Evolutionary conservation across 2,329 filamentous ascomycete species (phyloP).

Genomic region (Trichophyton schoenleinii): DNA sequence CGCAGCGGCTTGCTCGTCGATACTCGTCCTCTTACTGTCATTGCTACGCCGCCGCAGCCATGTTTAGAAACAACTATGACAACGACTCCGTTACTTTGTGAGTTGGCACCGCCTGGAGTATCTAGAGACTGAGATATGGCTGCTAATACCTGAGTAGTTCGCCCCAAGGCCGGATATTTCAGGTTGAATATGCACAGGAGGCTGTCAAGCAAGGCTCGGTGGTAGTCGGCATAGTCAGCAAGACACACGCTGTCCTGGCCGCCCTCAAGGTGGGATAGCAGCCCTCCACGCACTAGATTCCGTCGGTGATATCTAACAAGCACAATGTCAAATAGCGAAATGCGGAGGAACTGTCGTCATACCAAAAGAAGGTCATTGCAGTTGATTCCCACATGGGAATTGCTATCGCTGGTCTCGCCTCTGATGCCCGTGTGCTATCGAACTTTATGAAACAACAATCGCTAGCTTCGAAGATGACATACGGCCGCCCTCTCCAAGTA

Average conservation of each 20-base stretch:
- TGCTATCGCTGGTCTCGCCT: conserved; percentile 90
- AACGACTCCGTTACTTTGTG: conserved; percentile 99
- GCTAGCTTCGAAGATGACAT: conserved; percentile 86
- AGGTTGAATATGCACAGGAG: conserved; percentile 97
- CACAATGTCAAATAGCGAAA: conserved; percentile 54
- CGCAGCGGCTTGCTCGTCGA: not conserved
- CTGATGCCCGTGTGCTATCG: conserved; percentile 94
- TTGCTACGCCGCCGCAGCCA: conserved; percentile 37
- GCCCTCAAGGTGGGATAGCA: conserved; percentile 68
- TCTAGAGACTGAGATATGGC: conserved; percentile 5
- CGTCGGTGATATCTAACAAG: not conserved
- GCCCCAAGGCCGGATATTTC: conserved; percentile 97
- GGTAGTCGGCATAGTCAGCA: conserved; percentile 92
- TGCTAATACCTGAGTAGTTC: conserved; percentile 48
- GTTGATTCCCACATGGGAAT: conserved; percentile 93
- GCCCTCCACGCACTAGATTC: not conserved
- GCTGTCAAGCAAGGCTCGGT: conserved; percentile 98
- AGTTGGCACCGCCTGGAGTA: conserved; percentile 26
- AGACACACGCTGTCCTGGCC: conserved; percentile 91
- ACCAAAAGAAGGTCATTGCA: conserved; percentile 98
- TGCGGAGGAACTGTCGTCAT: conserved; percentile 96
- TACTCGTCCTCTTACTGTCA: not conserved
- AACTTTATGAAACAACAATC: conserved; percentile 99
- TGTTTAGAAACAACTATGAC: conserved; percentile 99
- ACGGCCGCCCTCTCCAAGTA: conserved; percentile 84